Evolutionary conservation across 441 rosid species (phyloP).

Genomic region (Metrosideros polymorpha): DNA sequence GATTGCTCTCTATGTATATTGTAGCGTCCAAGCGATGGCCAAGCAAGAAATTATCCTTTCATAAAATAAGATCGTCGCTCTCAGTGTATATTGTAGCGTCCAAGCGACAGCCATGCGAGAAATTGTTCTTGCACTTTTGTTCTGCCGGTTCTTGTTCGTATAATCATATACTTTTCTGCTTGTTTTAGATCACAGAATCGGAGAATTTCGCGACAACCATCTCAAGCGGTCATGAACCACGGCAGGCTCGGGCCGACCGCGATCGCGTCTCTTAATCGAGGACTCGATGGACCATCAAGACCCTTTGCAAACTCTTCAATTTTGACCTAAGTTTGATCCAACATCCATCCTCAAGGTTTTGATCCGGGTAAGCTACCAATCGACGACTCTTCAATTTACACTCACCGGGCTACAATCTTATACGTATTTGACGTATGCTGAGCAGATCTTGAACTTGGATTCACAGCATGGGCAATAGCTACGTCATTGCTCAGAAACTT

Average conservation of each 20-base stretch:
- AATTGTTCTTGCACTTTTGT: not conserved
- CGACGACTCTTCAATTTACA: not conserved
- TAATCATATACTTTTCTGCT: accelerated
- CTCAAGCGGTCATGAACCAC: not conserved
- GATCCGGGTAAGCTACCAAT: not conserved
- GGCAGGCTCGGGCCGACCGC: accelerated
- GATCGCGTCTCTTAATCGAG: not conserved
- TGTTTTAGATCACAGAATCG: not conserved
- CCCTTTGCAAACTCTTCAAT: not conserved
- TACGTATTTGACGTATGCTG: not conserved
- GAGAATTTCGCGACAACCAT: accelerated
- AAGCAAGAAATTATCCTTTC: accelerated
- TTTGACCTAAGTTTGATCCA: not conserved
- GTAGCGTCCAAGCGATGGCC: accelerated
- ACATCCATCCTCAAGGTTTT: not conserved
- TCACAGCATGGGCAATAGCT: not conserved
- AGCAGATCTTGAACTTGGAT: not conserved
- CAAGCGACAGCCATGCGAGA: not conserved
- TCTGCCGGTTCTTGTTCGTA: not conserved
- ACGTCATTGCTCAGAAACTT: not conserved
- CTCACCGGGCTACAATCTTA: not conserved
- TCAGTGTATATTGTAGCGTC: not conserved
- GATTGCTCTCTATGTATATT: not conserved
- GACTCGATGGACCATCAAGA: not conserved
- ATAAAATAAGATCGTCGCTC: not conserved